Evolutionary conservation across 129 eudicot genomes (phyloP).

Genomic region (Scalesia atractyloides): DNA sequence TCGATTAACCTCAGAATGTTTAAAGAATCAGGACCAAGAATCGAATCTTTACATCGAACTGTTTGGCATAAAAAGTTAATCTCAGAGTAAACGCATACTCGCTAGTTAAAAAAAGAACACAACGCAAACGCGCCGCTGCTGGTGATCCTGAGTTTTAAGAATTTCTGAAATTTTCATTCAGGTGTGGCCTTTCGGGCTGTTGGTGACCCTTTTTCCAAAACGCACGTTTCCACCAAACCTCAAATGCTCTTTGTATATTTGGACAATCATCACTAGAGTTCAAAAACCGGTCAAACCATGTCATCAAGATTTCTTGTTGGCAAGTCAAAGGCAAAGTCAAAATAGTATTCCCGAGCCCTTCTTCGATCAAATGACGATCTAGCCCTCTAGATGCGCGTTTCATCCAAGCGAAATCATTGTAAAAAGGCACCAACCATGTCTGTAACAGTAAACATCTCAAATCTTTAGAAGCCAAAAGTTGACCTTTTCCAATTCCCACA

Average conservation of each 20-base stretch:
- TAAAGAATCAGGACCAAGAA: slow-evolving; percentile 20
- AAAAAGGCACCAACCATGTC: slow-evolving; percentile 97
- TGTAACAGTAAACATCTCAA: slow-evolving; percentile 68
- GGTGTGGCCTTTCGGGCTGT: slow-evolving; percentile 44
- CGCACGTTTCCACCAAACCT: slow-evolving; percentile 97
- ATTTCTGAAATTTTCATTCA: slow-evolving; percentile 40
- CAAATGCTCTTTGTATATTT: slow-evolving; percentile 84
- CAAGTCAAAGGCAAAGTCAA: slow-evolving; percentile 77
- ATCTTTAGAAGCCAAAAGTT: slow-evolving; percentile 85
- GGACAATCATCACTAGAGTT: slow-evolving; percentile 92
- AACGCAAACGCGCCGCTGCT: slow-evolving; percentile 4
- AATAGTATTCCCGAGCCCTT: slow-evolving; percentile 80
- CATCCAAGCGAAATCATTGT: slow-evolving; percentile 97
- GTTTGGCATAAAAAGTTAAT: slow-evolving; percentile 24
- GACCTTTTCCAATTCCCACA: slow-evolving; percentile 91
- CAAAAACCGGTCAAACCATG: slow-evolving; percentile 89
- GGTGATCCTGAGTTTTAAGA: slow-evolving; percentile 34
- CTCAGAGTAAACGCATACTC: slow-evolving; percentile 19
- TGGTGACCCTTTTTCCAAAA: slow-evolving; percentile 53
- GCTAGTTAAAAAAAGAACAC: slow-evolving; percentile 19
- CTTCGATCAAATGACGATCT: slow-evolving; percentile 89
- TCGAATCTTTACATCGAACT: slow-evolving; percentile 31
- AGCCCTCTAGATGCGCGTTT: slow-evolving; percentile 81
- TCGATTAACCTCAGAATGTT: slow-evolving; percentile 15
- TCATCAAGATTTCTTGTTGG: slow-evolving; percentile 80